phyloP scores from a whole-genome alignment of 192 early-diverging fungal species.

The Phlyctochytrium bullatum region DNA sequence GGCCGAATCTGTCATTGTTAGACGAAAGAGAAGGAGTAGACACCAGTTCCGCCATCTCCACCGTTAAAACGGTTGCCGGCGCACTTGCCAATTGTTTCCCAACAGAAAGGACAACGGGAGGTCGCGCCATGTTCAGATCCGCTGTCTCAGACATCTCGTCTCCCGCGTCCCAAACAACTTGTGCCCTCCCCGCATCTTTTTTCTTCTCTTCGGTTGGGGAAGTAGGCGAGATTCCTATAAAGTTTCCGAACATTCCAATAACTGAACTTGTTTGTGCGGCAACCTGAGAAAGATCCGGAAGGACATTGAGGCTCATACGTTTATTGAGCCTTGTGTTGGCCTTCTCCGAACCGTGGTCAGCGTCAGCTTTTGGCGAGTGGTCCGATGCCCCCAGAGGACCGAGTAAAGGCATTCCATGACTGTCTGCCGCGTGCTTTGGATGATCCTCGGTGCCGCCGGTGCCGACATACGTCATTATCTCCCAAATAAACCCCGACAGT shows the following conservation, averaged over 20 bases:
- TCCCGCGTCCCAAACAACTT: not conserved
- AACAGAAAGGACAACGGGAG: not conserved
- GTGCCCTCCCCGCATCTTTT: not conserved
- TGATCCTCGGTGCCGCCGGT: not conserved
- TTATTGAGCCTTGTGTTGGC: not conserved
- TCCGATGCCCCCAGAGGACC: not conserved
- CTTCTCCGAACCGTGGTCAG: not conserved
- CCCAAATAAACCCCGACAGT: not conserved
- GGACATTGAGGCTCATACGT: not conserved
- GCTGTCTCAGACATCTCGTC: not conserved
- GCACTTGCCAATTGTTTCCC: not conserved
- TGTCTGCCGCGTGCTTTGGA: not conserved
- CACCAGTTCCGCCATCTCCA: not conserved
- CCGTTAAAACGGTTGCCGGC: not conserved
- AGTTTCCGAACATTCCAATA: not conserved
- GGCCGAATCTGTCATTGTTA: slow-evolving; percentile 62
- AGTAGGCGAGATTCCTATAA: not conserved
- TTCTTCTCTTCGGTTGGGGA: not conserved
- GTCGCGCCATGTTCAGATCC: not conserved
- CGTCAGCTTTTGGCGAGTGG: not conserved
- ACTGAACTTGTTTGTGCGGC: not conserved
- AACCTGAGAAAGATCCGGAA: not conserved
- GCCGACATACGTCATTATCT: not conserved
- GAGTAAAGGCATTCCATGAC: not conserved
- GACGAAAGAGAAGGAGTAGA: not conserved